Conservation (phyloP, 495 filamentous ascomycete species). For the Parathielavia appendiculata region DNA sequence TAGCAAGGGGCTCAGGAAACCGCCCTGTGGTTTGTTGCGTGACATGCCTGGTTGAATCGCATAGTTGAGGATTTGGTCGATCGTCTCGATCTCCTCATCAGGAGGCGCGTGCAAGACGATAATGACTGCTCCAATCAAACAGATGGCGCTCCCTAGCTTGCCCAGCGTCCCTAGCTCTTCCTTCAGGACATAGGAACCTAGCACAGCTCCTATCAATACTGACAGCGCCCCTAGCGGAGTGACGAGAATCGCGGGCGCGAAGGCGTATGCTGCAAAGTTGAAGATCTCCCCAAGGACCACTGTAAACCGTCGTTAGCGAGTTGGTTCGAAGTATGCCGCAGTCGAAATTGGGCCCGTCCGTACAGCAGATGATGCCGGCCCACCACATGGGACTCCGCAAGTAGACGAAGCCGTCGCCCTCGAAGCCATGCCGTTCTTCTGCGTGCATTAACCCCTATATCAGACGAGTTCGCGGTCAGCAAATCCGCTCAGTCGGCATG, state of each 20-base stretch:
- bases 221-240: constrained; percentile 90
- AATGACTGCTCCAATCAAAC: constrained; percentile 91
- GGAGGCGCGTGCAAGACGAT: constrained; percentile 97
- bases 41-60: constrained; percentile 79
- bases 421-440: constrained; percentile 85
- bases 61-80: constrained; percentile 82
- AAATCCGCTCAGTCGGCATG: not conserved
- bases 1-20: constrained; percentile 19
- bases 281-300: constrained; percentile 83
- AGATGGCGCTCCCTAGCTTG: constrained; percentile 92
- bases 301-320: constrained; percentile 30
- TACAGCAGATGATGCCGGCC: constrained; percentile 85
- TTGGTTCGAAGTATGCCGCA: not conserved
- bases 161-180: constrained; percentile 84
- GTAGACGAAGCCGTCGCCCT: constrained; percentile 94
- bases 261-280: constrained; percentile 97
- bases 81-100: constrained; percentile 78
- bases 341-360: constrained; percentile 24
- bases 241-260: constrained; percentile 94
- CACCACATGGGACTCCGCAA: constrained; percentile 91
- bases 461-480: constrained; percentile 24
- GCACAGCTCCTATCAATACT: constrained; percentile 88
- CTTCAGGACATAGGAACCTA: constrained; percentile 89
- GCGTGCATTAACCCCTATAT: constrained; percentile 81
- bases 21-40: not conserved